Base-by-base conservation (phyloP, 2,329 filamentous ascomycete genomes). In the Phialemoniopsis sp. region DNA sequence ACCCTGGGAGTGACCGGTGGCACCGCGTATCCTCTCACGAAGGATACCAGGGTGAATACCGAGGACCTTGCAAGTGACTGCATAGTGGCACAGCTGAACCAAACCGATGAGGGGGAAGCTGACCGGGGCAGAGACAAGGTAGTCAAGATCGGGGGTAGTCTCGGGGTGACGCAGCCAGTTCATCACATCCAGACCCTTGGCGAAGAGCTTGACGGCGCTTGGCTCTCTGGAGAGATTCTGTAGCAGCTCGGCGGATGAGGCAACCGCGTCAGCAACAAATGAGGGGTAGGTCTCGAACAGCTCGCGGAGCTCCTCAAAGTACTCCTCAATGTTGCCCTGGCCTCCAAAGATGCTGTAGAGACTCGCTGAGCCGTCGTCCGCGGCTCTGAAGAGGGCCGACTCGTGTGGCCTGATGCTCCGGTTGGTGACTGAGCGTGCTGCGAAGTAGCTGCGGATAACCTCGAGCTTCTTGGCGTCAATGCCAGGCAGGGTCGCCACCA, bases 311-410 rank as follows among this genome's bases (percentile, higher is more conserved):
- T 98, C 93, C 52, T 98, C 91, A 56, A 98, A 98, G 68, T 98
- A 98, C 68, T 98, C 94, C 66, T 98, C 91, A 48, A 98, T 97
- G 65, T 98, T 98, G 53, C 93, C 93, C 63, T 98, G 93, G 7
- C 93, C 93, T 44, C 93, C 93, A 51, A 97, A 95, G 46, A 98
- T 89, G 49, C 84, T 90, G 70, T 95, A 98, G 44, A 98, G 79
- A 53, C 80, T 84, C 39, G 90, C 90, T 40, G 83, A 82, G 46
- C 80, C 84, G 46, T 96, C 90, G 34, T 86, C 82, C 9, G 89
- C 89, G 37, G 93, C 91, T 51, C 93, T 80, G 58, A 96, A 80
- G 34, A 98, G 77, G 29, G 93, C 94, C 31, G 94, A 97, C 60
- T 95, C 87, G 62, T 98, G 91, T 19, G 88, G 80, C 67, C 89